Base-by-base conservation (phyloP, 2,329 filamentous ascomycete genomes). In the Phaeophleospora eucalypticola region DNA sequence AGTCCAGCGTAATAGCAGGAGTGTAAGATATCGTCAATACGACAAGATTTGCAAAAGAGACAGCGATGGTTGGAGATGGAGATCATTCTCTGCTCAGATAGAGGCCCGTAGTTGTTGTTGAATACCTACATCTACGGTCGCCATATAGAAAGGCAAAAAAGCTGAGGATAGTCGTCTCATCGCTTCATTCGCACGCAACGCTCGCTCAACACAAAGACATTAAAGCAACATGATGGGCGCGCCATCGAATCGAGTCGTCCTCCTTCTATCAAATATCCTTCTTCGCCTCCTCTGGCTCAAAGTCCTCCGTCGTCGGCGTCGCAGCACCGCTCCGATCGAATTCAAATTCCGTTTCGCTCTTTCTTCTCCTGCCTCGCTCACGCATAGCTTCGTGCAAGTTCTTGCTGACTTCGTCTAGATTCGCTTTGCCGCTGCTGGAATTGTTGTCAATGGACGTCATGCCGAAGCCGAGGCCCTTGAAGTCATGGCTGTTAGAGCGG, bases 351-450 rank as follows among this genome's bases (percentile, higher is more conserved):
- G 55, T 61, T 15, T 58, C 54, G 36, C 58, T 58, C 48, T 63
- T 74, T 45, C 76, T 68, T 56, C 86, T 75, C 53, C 83, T 78
- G 2, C 84, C 84, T n/a, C 87, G 72, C 66, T 89, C 84, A 58
- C 78, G 75, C 87, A 97, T 95, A 3, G 89, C 89, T 57, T 83
- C 86, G 44, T 87, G 79, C 57, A 97, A 89, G 72, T 86, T 89
- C 67, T 81, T 80, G 63, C 81, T 89, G 2, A 95, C 88, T 68
- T 94, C 85, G 45, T 91, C 85, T 51, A 95, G 81, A 2, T 85
- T 82, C 40, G 81, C 85, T 39, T 82, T 80, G 14, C 40, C 87
- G 2, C 39, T 41, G 36, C 19, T 48, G 46, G 82, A 74, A 0
- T 80, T 77, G 19, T 81, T 29, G 80, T 34, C 82, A 81, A 51